Evolutionary conservation across 495 filamentous ascomycete species (phyloP).

Genomic region (Lasiosphaeria ovina): DNA sequence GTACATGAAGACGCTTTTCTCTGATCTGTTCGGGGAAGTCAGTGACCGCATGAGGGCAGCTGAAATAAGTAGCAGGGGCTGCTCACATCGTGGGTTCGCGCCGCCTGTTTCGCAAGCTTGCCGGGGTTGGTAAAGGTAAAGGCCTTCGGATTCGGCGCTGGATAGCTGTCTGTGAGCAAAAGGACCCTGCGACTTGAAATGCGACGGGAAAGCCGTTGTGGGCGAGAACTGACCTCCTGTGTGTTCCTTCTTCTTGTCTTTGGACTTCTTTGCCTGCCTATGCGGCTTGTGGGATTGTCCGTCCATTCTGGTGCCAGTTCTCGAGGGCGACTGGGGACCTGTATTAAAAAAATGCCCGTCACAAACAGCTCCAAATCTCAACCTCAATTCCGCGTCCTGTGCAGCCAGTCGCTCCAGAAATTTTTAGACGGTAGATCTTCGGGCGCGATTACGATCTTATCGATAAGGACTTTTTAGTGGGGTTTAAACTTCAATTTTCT

Average conservation of each 20-base stretch:
- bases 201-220: not conserved
- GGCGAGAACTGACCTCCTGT: conserved; percentile 26
- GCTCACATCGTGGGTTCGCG: conserved; percentile 85
- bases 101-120: conserved; percentile 76
- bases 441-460: conserved; percentile 19
- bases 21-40: conserved; percentile 59
- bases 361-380: conserved; percentile 11
- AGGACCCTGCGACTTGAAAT: conserved; percentile 5
- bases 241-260: conserved; percentile 82
- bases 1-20: conserved; percentile 94
- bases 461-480: conserved; percentile 21
- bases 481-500: not conserved
- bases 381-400: conserved; percentile 1
- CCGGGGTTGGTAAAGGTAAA: conserved; percentile 86
- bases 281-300: conserved; percentile 83
- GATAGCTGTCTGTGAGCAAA: conserved; percentile 4
- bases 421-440: conserved; percentile 27
- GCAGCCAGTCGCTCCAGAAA: conserved; percentile 25
- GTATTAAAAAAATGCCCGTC: conserved; percentile 12
- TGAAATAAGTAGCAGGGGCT: not conserved
- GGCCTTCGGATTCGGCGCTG: conserved; percentile 85
- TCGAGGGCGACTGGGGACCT: not conserved
- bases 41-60: not conserved
- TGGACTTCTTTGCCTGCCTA: conserved; percentile 76
- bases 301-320: conserved; percentile 57